These are phyloP conservation scores for Pisolithus orientalis DNA, from an alignment of 768 basidiomycete genomes.

Conservation along the genomic window DNA sequence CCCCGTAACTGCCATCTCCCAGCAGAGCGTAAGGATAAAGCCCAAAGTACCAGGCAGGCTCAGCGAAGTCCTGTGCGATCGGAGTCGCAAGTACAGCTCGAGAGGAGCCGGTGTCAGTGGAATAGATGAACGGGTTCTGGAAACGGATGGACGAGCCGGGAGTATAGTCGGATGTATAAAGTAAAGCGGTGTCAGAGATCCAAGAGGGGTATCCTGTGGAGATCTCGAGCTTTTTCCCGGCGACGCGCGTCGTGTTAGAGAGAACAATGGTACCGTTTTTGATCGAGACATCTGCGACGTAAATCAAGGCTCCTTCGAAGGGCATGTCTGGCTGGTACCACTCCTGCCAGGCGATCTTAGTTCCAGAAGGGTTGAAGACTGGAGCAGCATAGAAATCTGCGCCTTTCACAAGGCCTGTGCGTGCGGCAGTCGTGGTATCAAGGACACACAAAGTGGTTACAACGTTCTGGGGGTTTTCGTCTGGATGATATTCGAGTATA, in stretches of 20 bases:
- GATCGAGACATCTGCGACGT: conserved; percentile 37
- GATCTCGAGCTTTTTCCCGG: conserved; percentile 37
- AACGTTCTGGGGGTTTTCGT: conserved; percentile 29
- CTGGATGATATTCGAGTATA: conserved; percentile 64
- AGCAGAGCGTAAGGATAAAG: conserved; percentile 17
- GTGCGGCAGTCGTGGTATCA: conserved; percentile 33
- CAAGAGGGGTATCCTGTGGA: conserved; percentile 29
- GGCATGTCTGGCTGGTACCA: conserved; percentile 67
- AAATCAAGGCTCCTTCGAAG: conserved; percentile 54
- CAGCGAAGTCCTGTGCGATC: conserved; percentile 19
- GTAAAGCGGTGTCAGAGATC: conserved; percentile 43
- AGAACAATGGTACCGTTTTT: conserved; percentile 17
- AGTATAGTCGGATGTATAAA: conserved; percentile 54
- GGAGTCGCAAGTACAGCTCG: conserved; percentile 12
- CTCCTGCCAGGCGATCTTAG: conserved; percentile 49
- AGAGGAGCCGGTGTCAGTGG: conserved; percentile 26
- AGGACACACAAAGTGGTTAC: conserved; percentile 52
- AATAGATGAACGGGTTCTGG: conserved; percentile 38
- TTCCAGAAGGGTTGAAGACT: conserved; percentile 49
- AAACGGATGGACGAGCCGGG: conserved; percentile 53
- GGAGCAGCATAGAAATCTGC: conserved; percentile 65
- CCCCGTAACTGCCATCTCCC: conserved; percentile 14
- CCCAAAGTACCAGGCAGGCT: conserved; percentile 13
- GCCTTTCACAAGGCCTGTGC: conserved; percentile 39
- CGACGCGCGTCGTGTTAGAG: conserved; percentile 34